Conservation (phyloP, 257 asterid genomes). For the Misopates orontium region DNA sequence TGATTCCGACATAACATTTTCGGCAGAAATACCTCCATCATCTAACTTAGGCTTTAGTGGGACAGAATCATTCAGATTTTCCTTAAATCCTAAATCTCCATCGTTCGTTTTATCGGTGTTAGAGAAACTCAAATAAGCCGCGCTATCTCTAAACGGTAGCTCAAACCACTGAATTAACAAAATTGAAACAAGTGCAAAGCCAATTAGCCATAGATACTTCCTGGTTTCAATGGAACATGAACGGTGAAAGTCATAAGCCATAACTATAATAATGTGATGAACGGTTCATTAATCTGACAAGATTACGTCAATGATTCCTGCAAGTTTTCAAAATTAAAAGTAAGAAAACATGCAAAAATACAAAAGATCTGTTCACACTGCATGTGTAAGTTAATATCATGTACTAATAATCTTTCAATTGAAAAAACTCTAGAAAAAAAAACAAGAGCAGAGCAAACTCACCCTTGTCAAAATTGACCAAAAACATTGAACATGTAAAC, state of each 20-base stretch:
- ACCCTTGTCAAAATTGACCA: not conserved
- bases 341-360: not conserved
- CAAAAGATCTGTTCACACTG: not conserved
- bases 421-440: too few species aligned
- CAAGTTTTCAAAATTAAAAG: slow-evolving; percentile 1
- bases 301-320: slow-evolving; percentile 11
- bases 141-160: slow-evolving; percentile 44
- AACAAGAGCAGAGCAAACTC: too few species aligned
- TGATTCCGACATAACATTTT: not conserved
- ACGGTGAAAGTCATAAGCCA: slow-evolving; percentile 34
- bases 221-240: slow-evolving; percentile 35
- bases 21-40: not conserved
- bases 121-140: slow-evolving; percentile 22
- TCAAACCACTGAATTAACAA: slow-evolving; percentile 51
- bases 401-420: too few species aligned
- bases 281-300: not conserved
- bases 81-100: not conserved
- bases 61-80: slow-evolving; percentile 6
- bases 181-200: slow-evolving; percentile 43
- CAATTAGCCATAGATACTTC: slow-evolving; percentile 44
- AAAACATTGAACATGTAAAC: not conserved
- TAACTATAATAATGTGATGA: slow-evolving; percentile 13
- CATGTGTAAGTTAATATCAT: too few species aligned
- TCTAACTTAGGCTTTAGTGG: slow-evolving; percentile 10
- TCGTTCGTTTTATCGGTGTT: not conserved